These are phyloP conservation scores for Malassezia dermatis DNA, from an alignment of 1,284 basidiomycete species.

Conservation along the genomic window DNA sequence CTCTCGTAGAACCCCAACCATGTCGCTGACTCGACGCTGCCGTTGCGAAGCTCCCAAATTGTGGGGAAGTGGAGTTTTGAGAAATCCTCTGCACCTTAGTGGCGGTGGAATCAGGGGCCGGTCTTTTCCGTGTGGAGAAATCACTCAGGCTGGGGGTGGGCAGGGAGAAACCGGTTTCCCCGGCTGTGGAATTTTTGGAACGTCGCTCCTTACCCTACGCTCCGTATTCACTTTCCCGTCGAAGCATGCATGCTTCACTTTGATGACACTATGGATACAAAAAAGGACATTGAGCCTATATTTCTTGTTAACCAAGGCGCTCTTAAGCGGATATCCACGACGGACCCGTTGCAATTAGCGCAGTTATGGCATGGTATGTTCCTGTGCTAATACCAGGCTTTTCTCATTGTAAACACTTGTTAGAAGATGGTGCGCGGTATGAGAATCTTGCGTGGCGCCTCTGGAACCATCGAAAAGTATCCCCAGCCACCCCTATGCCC, in stretches of 20 bases:
- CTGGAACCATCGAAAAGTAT: constrained; percentile 59
- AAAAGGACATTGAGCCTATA: not conserved
- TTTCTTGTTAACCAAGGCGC: not conserved
- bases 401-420: constrained; percentile 66
- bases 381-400: constrained; percentile 56
- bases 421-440: constrained; percentile 64
- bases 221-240: not conserved
- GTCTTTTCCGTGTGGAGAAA: not conserved
- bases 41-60: no score
- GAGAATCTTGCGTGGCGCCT: constrained; percentile 78
- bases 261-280: not conserved
- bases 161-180: not conserved
- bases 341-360: constrained; percentile 4
- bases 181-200: not conserved
- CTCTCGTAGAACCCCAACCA: constrained; percentile 23
- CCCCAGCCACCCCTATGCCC: not conserved
- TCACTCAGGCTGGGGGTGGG: not conserved
- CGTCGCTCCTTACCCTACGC: not conserved
- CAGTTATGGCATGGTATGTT: constrained; percentile 13
- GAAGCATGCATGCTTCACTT: not conserved
- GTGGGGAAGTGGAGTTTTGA: not conserved
- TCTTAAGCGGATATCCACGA: constrained; percentile 2
- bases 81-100: not conserved
- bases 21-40: no score
- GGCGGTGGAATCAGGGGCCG: not conserved